These are phyloP conservation scores for Tilletia caries DNA, from an alignment of 1,284 basidiomycete genomes.

Conservation along the genomic window DNA sequence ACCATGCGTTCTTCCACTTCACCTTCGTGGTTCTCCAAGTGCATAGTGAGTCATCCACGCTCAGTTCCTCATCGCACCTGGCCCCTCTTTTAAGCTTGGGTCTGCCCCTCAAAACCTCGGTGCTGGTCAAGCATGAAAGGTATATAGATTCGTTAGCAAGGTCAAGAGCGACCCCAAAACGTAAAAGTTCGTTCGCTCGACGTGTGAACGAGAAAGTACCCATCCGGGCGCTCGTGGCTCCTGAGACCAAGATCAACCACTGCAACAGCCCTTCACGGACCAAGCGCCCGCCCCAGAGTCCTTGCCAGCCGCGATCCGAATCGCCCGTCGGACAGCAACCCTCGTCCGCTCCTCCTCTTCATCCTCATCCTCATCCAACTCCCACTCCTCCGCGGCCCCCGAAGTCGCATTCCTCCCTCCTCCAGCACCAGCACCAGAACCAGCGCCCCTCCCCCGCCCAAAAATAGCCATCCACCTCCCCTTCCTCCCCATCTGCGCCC, in stretches of 20 bases:
- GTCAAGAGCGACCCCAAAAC: too few relatives aligned
- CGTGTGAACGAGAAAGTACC: too few relatives aligned
- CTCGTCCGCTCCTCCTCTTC: slow-evolving; percentile 1
- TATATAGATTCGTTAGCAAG: too few relatives aligned
- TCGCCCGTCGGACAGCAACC: slow-evolving; percentile 1
- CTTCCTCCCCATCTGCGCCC: neutral
- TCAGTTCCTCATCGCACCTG: too few relatives aligned
- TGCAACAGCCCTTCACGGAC: neutral
- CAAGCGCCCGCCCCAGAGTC: neutral
- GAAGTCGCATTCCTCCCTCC: neutral
- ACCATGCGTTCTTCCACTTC: too few relatives aligned
- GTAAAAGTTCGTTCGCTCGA: too few relatives aligned
- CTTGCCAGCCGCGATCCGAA: slow-evolving; percentile 8
- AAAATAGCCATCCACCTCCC: neutral
- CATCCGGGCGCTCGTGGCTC: too few relatives aligned
- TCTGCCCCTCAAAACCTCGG: too few relatives aligned
- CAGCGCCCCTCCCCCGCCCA: neutral
- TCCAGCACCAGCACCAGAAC: neutral
- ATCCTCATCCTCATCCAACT: neutral
- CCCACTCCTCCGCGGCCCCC: neutral
- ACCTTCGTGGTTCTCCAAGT: too few relatives aligned
- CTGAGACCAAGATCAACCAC: neutral
- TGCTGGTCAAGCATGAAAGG: too few relatives aligned
- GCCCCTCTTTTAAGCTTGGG: too few relatives aligned
- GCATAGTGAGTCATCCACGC: too few relatives aligned